These are phyloP conservation scores for Testicularia cyperi DNA, from an alignment of 1,284 basidiomycete genomes.

Conservation along the genomic window DNA sequence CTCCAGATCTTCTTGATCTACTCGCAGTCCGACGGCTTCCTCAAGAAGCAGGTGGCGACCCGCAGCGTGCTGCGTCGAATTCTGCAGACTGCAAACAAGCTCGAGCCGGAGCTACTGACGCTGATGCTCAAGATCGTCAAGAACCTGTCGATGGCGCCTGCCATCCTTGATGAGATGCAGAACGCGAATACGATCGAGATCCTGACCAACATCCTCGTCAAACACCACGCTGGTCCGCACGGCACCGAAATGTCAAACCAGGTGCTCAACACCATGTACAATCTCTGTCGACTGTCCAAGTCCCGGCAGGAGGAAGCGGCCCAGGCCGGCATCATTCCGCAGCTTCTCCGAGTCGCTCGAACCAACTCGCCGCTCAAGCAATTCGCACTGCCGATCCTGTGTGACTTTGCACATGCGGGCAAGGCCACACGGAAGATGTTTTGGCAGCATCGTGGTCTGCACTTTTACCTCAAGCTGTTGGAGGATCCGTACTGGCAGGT, in stretches of 20 bases:
- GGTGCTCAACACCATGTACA: conserved; percentile 56
- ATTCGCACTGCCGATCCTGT: conserved; percentile 92
- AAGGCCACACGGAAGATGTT: conserved; percentile 52
- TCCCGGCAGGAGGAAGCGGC: conserved; percentile 86
- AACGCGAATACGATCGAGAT: conserved; percentile 94
- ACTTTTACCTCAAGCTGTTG: conserved; percentile 78
- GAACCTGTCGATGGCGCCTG: conserved; percentile 83
- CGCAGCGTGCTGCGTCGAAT: conserved; percentile 83
- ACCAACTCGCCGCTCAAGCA: conserved; percentile 88
- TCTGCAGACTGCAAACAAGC: conserved; percentile 57
- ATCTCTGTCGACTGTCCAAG: conserved; percentile 51
- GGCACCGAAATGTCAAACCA: conserved; percentile 67
- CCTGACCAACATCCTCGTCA: conserved; percentile 77
- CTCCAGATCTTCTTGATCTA: conserved; percentile 88
- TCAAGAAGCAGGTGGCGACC: conserved; percentile 84
- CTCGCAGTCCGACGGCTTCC: conserved; percentile 87
- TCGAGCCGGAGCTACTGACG: conserved; percentile 77
- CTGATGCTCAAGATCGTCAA: conserved; percentile 92
- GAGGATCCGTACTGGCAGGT: conserved; percentile 95
- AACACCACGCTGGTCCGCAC: conserved; percentile 75
- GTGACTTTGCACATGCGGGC: conserved; percentile 64
- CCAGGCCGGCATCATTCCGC: conserved; percentile 87
- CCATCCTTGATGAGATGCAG: conserved; percentile 85
- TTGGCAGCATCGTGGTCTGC: conserved; percentile 59
- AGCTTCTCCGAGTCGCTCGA: conserved; percentile 81